A percentile compares a stretch with the other conserved stretches of the same genome.
These are phyloP conservation scores for Cunninghamia lanceolata DNA, from an alignment of 75 land plant species.

Conservation along the genomic window DNA sequence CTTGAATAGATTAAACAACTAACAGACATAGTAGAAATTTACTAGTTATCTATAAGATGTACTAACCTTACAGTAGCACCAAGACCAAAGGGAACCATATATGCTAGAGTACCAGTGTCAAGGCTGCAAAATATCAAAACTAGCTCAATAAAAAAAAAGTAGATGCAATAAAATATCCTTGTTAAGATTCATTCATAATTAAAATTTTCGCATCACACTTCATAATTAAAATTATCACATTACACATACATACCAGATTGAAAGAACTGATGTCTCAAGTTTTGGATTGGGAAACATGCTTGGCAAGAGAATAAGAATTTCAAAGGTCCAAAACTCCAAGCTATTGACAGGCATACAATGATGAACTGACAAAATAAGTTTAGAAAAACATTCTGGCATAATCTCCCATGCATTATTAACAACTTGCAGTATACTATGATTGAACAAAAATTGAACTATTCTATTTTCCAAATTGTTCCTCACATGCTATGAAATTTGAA, in stretches of 20 bases:
- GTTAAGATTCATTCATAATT: too few species aligned
- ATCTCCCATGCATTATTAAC: too few species aligned
- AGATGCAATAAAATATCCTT: too few species aligned
- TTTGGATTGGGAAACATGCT: slow-evolving; percentile 68
- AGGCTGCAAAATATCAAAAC: too few species aligned
- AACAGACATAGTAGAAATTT: not conserved
- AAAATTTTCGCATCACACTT: too few species aligned
- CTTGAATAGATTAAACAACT: too few species aligned
- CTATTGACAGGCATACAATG: slow-evolving; percentile 20
- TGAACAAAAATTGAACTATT: not conserved
- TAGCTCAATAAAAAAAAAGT: too few species aligned
- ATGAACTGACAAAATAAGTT: not conserved
- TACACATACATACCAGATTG: slow-evolving; percentile 21
- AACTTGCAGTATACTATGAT: too few species aligned
- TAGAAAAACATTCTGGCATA: too few species aligned
- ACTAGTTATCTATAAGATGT: not conserved
- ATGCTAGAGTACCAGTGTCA: too few species aligned
- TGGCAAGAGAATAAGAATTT: slow-evolving; percentile 51
- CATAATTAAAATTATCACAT: slow-evolving; percentile 12
- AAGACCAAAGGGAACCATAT: too few species aligned
- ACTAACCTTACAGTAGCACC: slow-evolving; percentile 48
- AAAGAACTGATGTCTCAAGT: too few species aligned
- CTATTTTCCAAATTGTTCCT: not conserved
- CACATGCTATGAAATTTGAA: not conserved
- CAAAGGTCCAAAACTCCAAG: slow-evolving; percentile 72